phyloP scores from a whole-genome alignment of 1,284 basidiomycete genomes.

The Heterobasidion irregulare region DNA sequence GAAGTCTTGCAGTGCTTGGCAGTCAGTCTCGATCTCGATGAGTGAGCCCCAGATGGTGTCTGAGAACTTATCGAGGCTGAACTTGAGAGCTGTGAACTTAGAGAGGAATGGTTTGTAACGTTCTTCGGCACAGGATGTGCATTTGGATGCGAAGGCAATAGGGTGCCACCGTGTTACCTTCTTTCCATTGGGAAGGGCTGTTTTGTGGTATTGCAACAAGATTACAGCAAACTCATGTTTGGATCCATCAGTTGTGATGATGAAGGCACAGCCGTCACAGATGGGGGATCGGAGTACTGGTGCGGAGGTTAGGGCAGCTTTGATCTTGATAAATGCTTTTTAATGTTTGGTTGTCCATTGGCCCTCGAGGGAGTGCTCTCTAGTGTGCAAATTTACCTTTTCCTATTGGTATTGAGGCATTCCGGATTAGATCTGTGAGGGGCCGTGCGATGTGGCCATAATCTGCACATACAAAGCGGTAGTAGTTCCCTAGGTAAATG shows the following conservation, averaged over 20 bases:
- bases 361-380: background rate
- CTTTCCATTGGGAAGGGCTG: slow-evolving; percentile 5
- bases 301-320: slow-evolving; percentile 8
- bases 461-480: slow-evolving; percentile 2
- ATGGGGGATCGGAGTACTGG: slow-evolving; percentile 9
- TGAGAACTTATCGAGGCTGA: slow-evolving; percentile 11
- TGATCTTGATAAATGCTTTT: slow-evolving; percentile 10
- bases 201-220: slow-evolving; percentile 7
- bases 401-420: slow-evolving; percentile 2
- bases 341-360: slow-evolving; percentile 6
- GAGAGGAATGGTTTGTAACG: slow-evolving; percentile 8
- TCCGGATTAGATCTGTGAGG: slow-evolving; percentile 7
- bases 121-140: slow-evolving; percentile 8
- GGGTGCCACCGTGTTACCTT: slow-evolving; percentile 7
- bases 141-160: slow-evolving; percentile 11
- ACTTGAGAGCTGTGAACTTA: slow-evolving; percentile 14
- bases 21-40: slow-evolving; percentile 13
- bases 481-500: background rate
- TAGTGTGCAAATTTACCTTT: slow-evolving; percentile 3
- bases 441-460: slow-evolving; percentile 11
- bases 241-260: slow-evolving; percentile 12
- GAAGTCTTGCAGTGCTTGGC: slow-evolving; percentile 9
- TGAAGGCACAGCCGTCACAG: slow-evolving; percentile 11
- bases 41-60: slow-evolving; percentile 12
- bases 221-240: slow-evolving; percentile 13